Base-by-base conservation (phyloP, 2,329 filamentous ascomycete genomes). In the Ophiocordyceps australis region DNA sequence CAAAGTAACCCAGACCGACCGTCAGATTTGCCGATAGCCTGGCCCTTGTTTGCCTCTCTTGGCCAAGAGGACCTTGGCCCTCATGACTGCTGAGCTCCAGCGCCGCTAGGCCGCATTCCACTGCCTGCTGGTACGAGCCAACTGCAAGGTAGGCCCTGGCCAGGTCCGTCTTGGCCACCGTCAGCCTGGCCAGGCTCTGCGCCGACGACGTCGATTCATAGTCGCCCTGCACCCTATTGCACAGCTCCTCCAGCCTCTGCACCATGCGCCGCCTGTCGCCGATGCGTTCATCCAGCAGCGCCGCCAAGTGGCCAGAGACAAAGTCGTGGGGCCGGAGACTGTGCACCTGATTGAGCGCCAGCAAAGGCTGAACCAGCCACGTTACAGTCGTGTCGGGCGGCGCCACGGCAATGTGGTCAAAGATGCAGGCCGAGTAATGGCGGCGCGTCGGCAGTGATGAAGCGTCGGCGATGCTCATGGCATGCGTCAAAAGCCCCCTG, bases 391-490 rank as follows among this genome's bases (percentile, higher is more conserved):
- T 41, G 35, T 42, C 57, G 18, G 59, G 30, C 2, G 68, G 53
- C 2, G 65, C 64, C 2, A 65, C 59, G 10, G 82, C 47, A 6
- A 93, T 59, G 35, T 81, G 62, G 39, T 98, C 86, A 44, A 98
- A 95, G 24, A 79, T 62, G 2, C 81, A 78, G 0, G 76, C 56
- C 0, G 81, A 65, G 43, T 85, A 95, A 44, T 86, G 79, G 17
- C 74, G 68, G 43, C 83, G 79, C 0, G 75, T 71, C 5, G 82
- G 57, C 3, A 74, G 47, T 0, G 76, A 74, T 0, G 78, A 77
- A 0, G 81, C 75, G 32, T 82, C 79, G 0, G 82, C 74, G 25
- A 98, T 86, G 34, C 92, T 85, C 55, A 93, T 89, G 1, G 89
- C 86, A 44, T 98, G 89, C 2, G 80, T 85, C 43, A 94, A 93